Conservation (phyloP, 2,329 filamentous ascomycete genomes). For the Cladophialophora carrionii region DNA sequence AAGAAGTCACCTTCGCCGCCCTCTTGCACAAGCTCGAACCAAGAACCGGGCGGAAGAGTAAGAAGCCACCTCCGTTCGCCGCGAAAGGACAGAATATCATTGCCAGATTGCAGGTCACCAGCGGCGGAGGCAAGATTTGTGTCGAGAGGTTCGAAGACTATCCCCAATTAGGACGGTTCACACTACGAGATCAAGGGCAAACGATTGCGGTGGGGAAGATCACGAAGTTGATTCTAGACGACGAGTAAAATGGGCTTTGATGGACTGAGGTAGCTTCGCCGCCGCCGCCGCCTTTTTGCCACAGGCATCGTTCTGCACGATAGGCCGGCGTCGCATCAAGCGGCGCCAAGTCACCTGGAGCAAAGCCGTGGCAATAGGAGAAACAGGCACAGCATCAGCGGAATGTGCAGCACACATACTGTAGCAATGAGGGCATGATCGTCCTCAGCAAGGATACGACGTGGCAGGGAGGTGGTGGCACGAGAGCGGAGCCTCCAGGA, state of each 20-base stretch:
- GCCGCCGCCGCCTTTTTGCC: not conserved
- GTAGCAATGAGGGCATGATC: not conserved
- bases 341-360: not conserved
- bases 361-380: not conserved
- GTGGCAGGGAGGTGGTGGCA: no score
- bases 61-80: constrained; percentile 88
- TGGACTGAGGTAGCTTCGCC: no score
- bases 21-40: constrained; percentile 95
- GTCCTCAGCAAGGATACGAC: not conserved
- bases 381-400: not conserved
- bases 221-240: constrained; percentile 74
- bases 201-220: constrained; percentile 99
- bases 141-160: constrained; percentile 96
- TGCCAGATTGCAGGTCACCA: constrained; percentile 83
- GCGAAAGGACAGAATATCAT: constrained; percentile 82
- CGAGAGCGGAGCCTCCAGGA: not conserved
- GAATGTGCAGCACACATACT: not conserved
- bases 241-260: constrained; percentile 27
- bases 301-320: no score
- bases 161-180: constrained; percentile 89
- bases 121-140: constrained; percentile 83
- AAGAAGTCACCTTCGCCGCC: constrained; percentile 89
- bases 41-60: constrained; percentile 90
- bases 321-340: not conserved
- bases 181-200: constrained; percentile 92